Base-by-base conservation (phyloP, 768 basidiomycete species). In the Boletus eberwhitei region DNA sequence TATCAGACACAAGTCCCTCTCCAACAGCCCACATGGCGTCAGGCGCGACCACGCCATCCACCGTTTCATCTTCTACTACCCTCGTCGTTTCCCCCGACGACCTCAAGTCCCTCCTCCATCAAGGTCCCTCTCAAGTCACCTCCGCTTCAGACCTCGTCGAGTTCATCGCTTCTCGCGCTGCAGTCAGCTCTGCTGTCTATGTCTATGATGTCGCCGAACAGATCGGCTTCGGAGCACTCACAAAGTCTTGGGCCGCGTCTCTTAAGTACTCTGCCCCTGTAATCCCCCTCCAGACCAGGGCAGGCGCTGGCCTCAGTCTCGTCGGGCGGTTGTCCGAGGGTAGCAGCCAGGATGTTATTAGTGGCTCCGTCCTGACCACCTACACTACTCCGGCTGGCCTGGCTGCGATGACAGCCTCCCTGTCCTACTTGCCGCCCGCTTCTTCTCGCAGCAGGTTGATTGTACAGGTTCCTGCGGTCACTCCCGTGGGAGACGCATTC, bases 361-460 rank as follows among this genome's bases (percentile, higher is more conserved):
- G 74, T 42, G 82, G 81, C 19, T 78, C 84, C 16, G 71, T 87
- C 39, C 71, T 93, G 49, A 89, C 90, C 1, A 86, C 87, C 2
- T 93, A 87, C 71, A 91, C 90, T 4, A 88, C 93, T 0, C 87
- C 92, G 0, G 76, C 74, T n/a, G 93, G 95, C 3, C 78, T 98
- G 41, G 84, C 87, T 8, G 77, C 84, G 54, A 93, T 98, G 88
- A 80, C 87, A 1, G 82, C 88, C 8, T 85, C 89, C 5, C 81
- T 99, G 50, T 68, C 79, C n/a, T 71, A 85, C 65, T 74, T 97
- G 3, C 90, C 93, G 1, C 64, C 77, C 7, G 78, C 89, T 14
- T 79, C 78, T 7, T 61, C 82, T 9, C 73, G 77, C 31, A 85
- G 86, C 57, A 82, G 92, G 50, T 75, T 98, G 50, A 78, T 94